Evolutionary conservation across 306 rosid species (phyloP), one percentile per base, ranked within the genome.

Genomic region (Calophaca sinica): DNA sequence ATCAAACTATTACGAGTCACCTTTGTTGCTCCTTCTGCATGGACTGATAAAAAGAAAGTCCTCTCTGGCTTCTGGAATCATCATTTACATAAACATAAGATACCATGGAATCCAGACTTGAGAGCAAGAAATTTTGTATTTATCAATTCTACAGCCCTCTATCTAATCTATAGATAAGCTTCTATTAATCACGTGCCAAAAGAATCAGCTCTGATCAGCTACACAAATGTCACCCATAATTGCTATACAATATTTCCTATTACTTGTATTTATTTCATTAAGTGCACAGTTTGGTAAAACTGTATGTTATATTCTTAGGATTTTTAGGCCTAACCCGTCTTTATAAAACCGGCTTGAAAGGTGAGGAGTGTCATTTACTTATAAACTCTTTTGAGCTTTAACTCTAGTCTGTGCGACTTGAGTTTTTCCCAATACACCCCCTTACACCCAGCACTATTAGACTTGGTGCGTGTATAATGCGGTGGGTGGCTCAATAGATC

Each of bases 11-110:
- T 52, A 72, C 66, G 66, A 63, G 70, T 62, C 75, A 91, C 98
- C 97, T 94, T 94, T 31, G 91, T 94, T 77, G 98, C 94, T 78
- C 97, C 98, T 76, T 94, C 98, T 13, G 97, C 97, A 85, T 87
- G 88, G 71, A 94, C 90, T 13, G 96, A 86, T 63, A 94, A 72
- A 64, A 74, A 84, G 82, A 94, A 90, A 57, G 84, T 91, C 83
- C 98, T 88, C 89, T 83, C 91, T 20, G 89, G 91, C 79, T 89
- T 94, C 98, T 94, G 91, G 28, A 84, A 78, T 64, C 75, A 85
- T 62, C 71, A 74, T 51, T 61, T 32, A 80, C 20, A 74, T 62
- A 78, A 83, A 69, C 53, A 72, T 68, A 26, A 68, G 70, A 74
- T 58, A 45, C 48, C 45, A 38, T 15, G 41, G 70, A 60, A 59